These are phyloP conservation scores for Pterulicium gracile DNA, from an alignment of 1,284 basidiomycete species.

Conservation along the genomic window DNA sequence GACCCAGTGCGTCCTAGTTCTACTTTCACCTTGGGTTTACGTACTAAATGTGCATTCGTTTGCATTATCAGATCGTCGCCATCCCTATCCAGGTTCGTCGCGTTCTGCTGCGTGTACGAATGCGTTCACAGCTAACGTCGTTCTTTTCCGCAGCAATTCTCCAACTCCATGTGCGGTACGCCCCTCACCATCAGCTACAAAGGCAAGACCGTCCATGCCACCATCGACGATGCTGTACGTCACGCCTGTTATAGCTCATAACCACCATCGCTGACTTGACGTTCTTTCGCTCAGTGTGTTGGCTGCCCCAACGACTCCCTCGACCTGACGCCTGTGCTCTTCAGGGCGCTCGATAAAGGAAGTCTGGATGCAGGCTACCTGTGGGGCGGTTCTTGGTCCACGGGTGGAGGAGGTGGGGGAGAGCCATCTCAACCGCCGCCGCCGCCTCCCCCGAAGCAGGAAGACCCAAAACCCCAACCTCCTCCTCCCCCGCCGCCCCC, in stretches of 20 bases:
- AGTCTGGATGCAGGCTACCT: not conserved
- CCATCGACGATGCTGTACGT: not conserved
- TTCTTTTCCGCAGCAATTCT: constrained; percentile 1
- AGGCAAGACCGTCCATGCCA: not conserved
- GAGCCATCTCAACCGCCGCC: no score
- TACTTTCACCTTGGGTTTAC: no score
- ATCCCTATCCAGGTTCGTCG: not conserved
- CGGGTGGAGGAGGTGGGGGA: no score
- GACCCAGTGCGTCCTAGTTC: not conserved
- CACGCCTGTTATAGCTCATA: no score
- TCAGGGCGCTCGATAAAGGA: constrained; percentile 2
- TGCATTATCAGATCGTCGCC: not conserved
- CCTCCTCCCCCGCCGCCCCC: no score
- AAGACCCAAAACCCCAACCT: no score
- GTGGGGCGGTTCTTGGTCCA: constrained; percentile 1
- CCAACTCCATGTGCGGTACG: not conserved
- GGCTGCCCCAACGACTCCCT: constrained; percentile 1
- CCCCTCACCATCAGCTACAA: not conserved
- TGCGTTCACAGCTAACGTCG: not conserved
- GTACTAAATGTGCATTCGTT: not conserved
- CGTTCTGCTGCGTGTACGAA: not conserved
- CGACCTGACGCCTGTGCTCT: constrained; percentile 2
- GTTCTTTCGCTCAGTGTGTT: not conserved
- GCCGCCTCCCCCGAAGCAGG: no score
- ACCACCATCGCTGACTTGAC: not conserved